Percentiles rank a stretch among this genome's conserved stretches.
Evolutionary conservation across 2,329 filamentous ascomycete genomes (phyloP).

Genomic region (Teratosphaeria viscida): DNA sequence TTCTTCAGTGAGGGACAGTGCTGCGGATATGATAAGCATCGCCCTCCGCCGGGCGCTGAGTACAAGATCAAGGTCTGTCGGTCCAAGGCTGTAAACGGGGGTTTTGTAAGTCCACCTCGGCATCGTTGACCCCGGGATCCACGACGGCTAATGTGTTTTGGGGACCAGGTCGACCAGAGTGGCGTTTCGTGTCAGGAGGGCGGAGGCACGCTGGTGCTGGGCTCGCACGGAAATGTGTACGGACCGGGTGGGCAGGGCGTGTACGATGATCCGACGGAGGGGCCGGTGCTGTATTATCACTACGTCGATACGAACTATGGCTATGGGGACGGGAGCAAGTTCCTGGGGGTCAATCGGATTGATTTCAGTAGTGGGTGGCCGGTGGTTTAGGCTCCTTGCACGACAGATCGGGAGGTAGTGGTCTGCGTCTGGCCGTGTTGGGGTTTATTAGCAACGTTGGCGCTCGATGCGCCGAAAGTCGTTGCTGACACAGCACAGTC

Average conservation of each 20-base stretch:
- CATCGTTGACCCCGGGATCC: background rate
- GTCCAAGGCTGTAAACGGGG: conserved; percentile 41
- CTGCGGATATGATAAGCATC: conserved; percentile 46
- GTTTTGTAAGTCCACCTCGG: conserved; percentile 33
- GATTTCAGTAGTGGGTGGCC: conserved; percentile 43
- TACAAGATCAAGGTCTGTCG: conserved; percentile 58
- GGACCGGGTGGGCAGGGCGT: conserved; percentile 57
- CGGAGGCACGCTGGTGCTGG: conserved; percentile 52
- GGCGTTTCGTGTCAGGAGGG: conserved; percentile 44
- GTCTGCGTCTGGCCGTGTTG: too few species aligned
- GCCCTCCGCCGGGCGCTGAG: conserved; percentile 47
- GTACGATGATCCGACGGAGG: conserved; percentile 38
- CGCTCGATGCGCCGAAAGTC: too few species aligned
- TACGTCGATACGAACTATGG: conserved; percentile 44
- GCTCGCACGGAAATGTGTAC: conserved; percentile 50
- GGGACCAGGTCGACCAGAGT: conserved; percentile 35
- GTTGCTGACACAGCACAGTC: too few species aligned
- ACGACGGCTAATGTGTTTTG: background rate
- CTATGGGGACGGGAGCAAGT: conserved; percentile 29
- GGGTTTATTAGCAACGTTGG: too few species aligned
- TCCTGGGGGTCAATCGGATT: conserved; percentile 42
- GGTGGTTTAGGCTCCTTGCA: conserved; percentile 13
- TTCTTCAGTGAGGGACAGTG: conserved; percentile 53
- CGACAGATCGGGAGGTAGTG: too few species aligned
- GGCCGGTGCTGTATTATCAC: conserved; percentile 53